Percentiles rank a stretch among this genome's conserved stretches.
Conservation (phyloP, 2,329 filamentous ascomycete species). For the Aspergillus flavus region DNA sequence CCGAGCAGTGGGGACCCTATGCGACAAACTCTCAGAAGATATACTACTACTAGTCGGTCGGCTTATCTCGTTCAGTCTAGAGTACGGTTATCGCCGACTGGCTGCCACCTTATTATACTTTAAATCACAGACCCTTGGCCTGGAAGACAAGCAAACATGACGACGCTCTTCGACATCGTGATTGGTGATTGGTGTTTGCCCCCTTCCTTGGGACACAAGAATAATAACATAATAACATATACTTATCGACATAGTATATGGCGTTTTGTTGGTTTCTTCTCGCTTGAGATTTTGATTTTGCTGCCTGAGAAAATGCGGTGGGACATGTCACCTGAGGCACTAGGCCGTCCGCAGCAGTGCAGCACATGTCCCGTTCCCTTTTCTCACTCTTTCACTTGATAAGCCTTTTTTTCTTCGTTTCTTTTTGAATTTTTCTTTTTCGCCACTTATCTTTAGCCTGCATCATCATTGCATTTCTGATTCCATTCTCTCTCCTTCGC, state of each 20-base stretch:
- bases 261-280: neutral
- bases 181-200: neutral
- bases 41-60: neutral
- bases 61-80: neutral
- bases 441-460: neutral
- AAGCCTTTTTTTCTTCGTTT: neutral
- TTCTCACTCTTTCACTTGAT: neutral
- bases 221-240: conserved; percentile 3
- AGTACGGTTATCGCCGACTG: neutral
- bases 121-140: neutral
- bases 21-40: neutral
- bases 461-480: neutral
- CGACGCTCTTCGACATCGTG: no score
- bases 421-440: neutral
- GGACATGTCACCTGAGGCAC: conserved; percentile 2
- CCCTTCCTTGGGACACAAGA: neutral
- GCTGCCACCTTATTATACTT: neutral
- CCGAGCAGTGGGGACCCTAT: neutral
- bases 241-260: neutral
- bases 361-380: neutral
- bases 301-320: neutral
- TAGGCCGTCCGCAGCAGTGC: conserved; percentile 4
- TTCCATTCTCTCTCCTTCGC: neutral
- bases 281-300: neutral
- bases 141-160: neutral